Conservation (phyloP, 75 land plant species). For the Isoetes taiwanensis region DNA sequence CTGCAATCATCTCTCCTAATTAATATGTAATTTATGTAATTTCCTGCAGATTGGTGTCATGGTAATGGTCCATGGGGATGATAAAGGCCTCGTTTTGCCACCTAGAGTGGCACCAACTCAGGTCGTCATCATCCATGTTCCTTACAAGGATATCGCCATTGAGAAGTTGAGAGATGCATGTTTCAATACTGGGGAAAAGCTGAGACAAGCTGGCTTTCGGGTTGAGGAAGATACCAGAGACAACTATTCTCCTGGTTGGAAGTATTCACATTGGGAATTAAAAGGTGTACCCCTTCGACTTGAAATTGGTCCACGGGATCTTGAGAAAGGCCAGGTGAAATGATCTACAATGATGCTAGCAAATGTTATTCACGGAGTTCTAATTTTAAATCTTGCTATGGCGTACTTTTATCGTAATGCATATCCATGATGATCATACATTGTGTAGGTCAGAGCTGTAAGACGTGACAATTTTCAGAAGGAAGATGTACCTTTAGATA, state of each 20-base stretch:
- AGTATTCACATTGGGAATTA: conserved; percentile 95
- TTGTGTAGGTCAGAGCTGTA: conserved; percentile 68
- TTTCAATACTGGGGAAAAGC: conserved; percentile 31
- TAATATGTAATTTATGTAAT: not conserved
- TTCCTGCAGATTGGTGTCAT: conserved; percentile 88
- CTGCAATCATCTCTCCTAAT: not conserved
- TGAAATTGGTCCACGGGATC: conserved; percentile 93
- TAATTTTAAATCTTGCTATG: no score
- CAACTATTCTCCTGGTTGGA: conserved; percentile 98
- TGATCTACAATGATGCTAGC: no score
- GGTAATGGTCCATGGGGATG: conserved; percentile 99
- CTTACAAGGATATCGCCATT: conserved; percentile 68
- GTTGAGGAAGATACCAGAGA: conserved; percentile 69
- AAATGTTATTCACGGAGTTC: no score
- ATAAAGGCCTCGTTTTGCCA: conserved; percentile 91
- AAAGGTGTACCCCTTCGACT: conserved; percentile 93
- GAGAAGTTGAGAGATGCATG: conserved; percentile 60
- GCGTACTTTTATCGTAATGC: no score
- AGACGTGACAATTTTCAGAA: conserved; percentile 73
- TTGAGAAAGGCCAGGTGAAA: conserved; percentile 80
- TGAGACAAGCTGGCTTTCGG: conserved; percentile 53
- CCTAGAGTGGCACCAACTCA: conserved; percentile 86
- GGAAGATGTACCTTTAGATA: conserved; percentile 42
- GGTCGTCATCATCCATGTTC: conserved; percentile 79
- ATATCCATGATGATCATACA: no score